Evolutionary conservation across 2,329 filamentous ascomycete genomes (phyloP), one percentile per base, ranked within the genome.

Genomic region (Fusarium torulosum): DNA sequence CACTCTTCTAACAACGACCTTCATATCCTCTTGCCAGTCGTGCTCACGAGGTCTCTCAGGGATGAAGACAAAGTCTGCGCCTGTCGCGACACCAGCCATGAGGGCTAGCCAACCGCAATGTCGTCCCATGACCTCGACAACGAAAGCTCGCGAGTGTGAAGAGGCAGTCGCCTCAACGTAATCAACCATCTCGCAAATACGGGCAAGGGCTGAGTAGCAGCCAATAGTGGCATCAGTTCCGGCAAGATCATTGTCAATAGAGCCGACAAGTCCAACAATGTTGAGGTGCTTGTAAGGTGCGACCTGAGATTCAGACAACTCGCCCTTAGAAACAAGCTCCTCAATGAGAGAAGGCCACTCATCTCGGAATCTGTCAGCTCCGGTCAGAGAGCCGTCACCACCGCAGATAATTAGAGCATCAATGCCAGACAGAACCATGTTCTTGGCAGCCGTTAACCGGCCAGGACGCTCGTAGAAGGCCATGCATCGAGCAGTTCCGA

Each of bases 81-180:
- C 96, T 1, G 93, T 97, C 59, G 93, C 94, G 61, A 99, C 94
- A 74, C 94, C 95, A 15, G 95, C 91, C 91, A 98, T 97, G 64
- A 99, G 86, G 40, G 96, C 96, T 65, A 99, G 85, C 96, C 96
- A 99, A 66, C 96, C 96, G 78, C 96, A 99, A 81, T 99, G 95
- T 61, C 96, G 88, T 49, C 96, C 96, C 96, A 99, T 99, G 74
- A 99, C 96, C 79, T 97, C 96, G 66, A 99, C 92, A 58, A 99
- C 94, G 79, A 99, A 99, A 38, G 96, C 96, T 73, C 96, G 87
- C 69, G 97, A 96, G 80, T 99, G 96, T 27, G 94, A 97, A 37
- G 90, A 91, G 52, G 95, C 95, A 0, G 96, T 98, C 20, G 95
- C 94, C 80, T 99, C 95, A 72, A 99, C 97, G 76, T 94, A 95